phyloP scores from a whole-genome alignment of 2,329 filamentous ascomycete genomes.

The Thermoascus crustaceus region DNA sequence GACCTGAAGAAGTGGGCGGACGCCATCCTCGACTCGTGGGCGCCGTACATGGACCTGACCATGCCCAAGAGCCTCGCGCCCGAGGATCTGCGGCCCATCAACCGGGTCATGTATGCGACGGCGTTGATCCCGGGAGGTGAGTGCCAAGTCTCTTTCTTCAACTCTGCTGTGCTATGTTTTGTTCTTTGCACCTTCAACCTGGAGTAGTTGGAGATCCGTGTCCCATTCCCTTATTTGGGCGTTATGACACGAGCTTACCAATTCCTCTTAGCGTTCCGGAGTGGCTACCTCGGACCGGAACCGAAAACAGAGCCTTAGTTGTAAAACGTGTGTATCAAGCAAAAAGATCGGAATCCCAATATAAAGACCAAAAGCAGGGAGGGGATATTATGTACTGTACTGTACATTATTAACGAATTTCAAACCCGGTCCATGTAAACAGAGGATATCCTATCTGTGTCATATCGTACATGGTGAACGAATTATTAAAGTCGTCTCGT shows the following conservation, averaged over 20 bases:
- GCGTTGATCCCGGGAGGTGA: conserved; percentile 49
- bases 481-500: background rate
- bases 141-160: conserved; percentile 14
- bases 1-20: conserved; percentile 26
- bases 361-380: no score
- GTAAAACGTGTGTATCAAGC: background rate
- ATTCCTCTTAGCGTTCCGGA: conserved; percentile 23
- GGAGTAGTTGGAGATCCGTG: no score
- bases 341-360: background rate
- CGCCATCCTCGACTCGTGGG: conserved; percentile 30
- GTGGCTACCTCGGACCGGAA: conserved; percentile 30
- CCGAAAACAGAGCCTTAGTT: conserved; percentile 12
- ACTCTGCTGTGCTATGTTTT: background rate
- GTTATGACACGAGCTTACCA: background rate
- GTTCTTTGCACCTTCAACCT: no score
- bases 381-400: background rate
- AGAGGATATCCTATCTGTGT: no score
- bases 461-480: background rate
- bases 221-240: no score
- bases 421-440: no score
- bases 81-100: conserved; percentile 46
- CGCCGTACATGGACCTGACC: conserved; percentile 31
- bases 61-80: conserved; percentile 25
- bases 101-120: conserved; percentile 50
- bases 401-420: conserved; percentile 1